A percentile compares a stretch with the other conserved stretches of the same genome.
phyloP scores from a whole-genome alignment of 257 asterid species.

The Ilex asprella region DNA sequence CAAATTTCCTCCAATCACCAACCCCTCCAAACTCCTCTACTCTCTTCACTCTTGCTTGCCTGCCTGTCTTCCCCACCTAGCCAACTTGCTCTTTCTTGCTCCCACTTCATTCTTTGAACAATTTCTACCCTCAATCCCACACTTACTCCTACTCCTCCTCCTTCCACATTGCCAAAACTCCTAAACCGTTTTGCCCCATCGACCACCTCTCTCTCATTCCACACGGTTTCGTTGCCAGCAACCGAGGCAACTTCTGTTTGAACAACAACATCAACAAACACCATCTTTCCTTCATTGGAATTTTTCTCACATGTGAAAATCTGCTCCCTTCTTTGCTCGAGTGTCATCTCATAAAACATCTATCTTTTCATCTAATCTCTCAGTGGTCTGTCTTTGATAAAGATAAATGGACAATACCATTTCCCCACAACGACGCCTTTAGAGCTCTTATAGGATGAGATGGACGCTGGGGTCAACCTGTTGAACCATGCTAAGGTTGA shows the following conservation, averaged over 20 bases:
- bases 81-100: no score
- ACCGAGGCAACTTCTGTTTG: constrained; percentile 25
- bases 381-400: constrained; percentile 46
- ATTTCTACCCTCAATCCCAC: constrained; percentile 52
- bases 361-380: constrained; percentile 38
- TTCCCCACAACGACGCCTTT: constrained; percentile 28
- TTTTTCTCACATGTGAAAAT: constrained; percentile 24
- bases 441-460: neutral
- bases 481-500: no score
- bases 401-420: constrained; percentile 62
- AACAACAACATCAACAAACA: constrained; percentile 27
- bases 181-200: constrained; percentile 46
- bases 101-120: constrained; percentile 31
- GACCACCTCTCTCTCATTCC: constrained; percentile 1
- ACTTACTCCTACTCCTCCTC: neutral
- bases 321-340: neutral
- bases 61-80: no score
- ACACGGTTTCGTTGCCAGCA: constrained; percentile 7
- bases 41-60: no score
- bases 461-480: neutral
- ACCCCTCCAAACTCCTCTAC: no score
- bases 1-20: no score
- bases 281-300: constrained; percentile 8
- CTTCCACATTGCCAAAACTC: constrained; percentile 13
- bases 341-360: neutral